These are phyloP conservation scores for Aspergillus texensis DNA, from an alignment of 2,329 filamentous ascomycete species.

Conservation along the genomic window DNA sequence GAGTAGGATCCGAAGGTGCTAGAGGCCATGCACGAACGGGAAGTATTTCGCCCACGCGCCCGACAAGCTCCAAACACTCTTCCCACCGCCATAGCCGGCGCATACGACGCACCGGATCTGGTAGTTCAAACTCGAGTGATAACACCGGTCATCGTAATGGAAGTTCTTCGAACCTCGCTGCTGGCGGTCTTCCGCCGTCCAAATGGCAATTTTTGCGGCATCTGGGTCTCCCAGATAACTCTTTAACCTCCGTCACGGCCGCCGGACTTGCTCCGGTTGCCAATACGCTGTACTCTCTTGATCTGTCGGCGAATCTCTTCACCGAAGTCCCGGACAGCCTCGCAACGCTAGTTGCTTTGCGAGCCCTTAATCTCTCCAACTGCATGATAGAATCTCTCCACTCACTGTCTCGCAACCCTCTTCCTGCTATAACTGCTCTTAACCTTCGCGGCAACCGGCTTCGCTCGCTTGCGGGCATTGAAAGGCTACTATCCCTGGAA, in stretches of 20 bases:
- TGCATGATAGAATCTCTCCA: conserved; percentile 97
- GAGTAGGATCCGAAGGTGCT: conserved; percentile 59
- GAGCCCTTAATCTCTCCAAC: conserved; percentile 88
- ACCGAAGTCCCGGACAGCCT: conserved; percentile 92
- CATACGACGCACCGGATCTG: conserved; percentile 83
- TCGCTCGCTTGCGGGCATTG: conserved; percentile 82
- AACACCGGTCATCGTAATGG: conserved; percentile 58
- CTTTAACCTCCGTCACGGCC: conserved; percentile 76
- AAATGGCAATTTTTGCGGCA: conserved; percentile 97
- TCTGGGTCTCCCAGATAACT: conserved; percentile 88
- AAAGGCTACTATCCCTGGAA: conserved; percentile 85
- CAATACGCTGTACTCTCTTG: conserved; percentile 86
- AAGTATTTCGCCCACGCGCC: conserved; percentile 81
- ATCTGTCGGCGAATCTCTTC: conserved; percentile 90
- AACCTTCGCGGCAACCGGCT: conserved; percentile 90
- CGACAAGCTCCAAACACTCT: conserved; percentile 72
- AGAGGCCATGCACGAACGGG: conserved; percentile 53
- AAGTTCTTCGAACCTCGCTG: conserved; percentile 77
- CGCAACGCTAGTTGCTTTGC: conserved; percentile 80
- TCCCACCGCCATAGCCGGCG: conserved; percentile 69
- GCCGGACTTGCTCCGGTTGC: conserved; percentile 78
- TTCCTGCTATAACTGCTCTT: conserved; percentile 90
- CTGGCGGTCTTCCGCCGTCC: conserved; percentile 72
- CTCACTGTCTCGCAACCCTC: conserved; percentile 76
- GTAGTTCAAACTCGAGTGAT: conserved; percentile 83